These are phyloP conservation scores for Elasticomyces elasticus DNA, from an alignment of 495 filamentous ascomycete genomes.

Conservation along the genomic window DNA sequence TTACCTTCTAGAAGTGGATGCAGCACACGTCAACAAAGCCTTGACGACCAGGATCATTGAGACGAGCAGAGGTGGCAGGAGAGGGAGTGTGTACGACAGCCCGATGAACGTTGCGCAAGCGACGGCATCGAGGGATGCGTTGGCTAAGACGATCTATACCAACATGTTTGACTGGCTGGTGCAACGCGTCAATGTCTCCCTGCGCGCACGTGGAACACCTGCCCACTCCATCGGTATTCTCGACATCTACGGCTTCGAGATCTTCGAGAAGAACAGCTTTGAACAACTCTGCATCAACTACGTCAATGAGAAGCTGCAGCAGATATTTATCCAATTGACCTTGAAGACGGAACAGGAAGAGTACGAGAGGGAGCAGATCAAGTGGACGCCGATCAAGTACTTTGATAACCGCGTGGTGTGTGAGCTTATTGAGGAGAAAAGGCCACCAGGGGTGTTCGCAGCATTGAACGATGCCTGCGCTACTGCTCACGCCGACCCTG, in stretches of 20 bases:
- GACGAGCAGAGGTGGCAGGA: constrained; percentile 70
- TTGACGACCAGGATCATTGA: constrained; percentile 84
- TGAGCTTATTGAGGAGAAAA: constrained; percentile 86
- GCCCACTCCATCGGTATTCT: constrained; percentile 90
- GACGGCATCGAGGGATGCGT: constrained; percentile 81
- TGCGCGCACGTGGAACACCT: constrained; percentile 65
- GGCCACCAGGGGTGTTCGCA: constrained; percentile 89
- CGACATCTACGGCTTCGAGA: constrained; percentile 99
- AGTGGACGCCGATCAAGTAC: constrained; percentile 98
- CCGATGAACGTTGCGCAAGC: constrained; percentile 87
- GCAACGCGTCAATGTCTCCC: constrained; percentile 76
- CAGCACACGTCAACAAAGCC: constrained; percentile 70
- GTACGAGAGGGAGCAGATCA: constrained; percentile 90
- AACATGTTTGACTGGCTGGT: constrained; percentile 99
- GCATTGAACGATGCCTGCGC: constrained; percentile 96
- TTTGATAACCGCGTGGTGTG: constrained; percentile 99
- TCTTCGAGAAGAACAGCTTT: constrained; percentile 98
- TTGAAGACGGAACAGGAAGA: constrained; percentile 97
- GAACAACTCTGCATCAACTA: constrained; percentile 99
- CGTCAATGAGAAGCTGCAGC: constrained; percentile 98
- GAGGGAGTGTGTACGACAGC: constrained; percentile 79
- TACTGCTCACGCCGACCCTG: constrained; percentile 88
- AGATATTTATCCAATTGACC: constrained; percentile 98
- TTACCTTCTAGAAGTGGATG: constrained; percentile 83
- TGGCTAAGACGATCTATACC: constrained; percentile 91